These are phyloP conservation scores for Penicillium riverlandense DNA, from an alignment of 495 filamentous ascomycete genomes.

Conservation along the genomic window DNA sequence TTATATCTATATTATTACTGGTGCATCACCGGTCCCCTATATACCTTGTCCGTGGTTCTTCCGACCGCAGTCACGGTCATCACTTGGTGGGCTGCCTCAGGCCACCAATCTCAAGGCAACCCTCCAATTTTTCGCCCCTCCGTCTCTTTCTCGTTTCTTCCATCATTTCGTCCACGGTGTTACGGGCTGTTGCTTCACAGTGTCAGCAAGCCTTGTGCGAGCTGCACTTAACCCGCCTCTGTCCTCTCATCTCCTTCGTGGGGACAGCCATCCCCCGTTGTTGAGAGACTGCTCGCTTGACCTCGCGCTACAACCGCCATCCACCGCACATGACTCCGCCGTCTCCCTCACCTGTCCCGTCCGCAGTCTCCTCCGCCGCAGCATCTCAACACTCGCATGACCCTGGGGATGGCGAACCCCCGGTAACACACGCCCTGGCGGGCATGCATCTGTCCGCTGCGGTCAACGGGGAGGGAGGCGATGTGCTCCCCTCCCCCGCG, in stretches of 20 bases:
- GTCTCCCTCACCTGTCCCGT: slow-evolving; percentile 37
- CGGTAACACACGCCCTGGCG: slow-evolving; percentile 41
- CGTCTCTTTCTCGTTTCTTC: slow-evolving; percentile 5
- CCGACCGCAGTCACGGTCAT: slow-evolving; percentile 21
- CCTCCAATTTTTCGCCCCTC: slow-evolving; percentile 14
- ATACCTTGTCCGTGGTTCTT: not conserved
- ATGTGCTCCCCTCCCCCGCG: slow-evolving; percentile 13
- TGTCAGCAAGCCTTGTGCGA: slow-evolving; percentile 12
- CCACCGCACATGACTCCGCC: slow-evolving; percentile 43
- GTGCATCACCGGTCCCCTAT: no score
- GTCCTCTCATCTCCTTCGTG: not conserved
- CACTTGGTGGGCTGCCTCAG: slow-evolving; percentile 29
- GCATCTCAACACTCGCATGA: slow-evolving; percentile 34
- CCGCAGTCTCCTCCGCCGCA: slow-evolving; percentile 38
- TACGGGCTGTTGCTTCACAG: not conserved
- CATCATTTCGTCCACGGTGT: slow-evolving; percentile 1
- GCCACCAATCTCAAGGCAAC: slow-evolving; percentile 15
- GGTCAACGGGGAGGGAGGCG: slow-evolving; percentile 23
- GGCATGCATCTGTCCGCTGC: slow-evolving; percentile 36
- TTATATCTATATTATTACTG: not conserved
- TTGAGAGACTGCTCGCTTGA: no score
- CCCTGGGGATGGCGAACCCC: slow-evolving; percentile 34
- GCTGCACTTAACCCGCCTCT: slow-evolving; percentile 14
- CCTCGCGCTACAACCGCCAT: not conserved
- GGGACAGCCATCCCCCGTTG: no score